Evolutionary conservation across 2,329 filamentous ascomycete species (phyloP).

Genomic region (Coleophoma crateriformis): DNA sequence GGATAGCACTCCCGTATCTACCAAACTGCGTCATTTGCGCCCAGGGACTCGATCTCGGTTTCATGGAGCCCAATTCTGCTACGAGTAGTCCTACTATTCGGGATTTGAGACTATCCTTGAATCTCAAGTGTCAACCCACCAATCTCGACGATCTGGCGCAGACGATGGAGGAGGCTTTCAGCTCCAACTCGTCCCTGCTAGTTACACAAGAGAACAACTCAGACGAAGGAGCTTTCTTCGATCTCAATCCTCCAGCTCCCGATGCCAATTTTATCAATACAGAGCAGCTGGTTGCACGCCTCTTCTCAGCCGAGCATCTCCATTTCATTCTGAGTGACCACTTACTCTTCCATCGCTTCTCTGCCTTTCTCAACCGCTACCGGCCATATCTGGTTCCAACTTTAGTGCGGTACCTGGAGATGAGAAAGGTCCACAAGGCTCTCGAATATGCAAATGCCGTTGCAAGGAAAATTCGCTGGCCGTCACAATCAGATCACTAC

Average conservation of each 20-base stretch:
- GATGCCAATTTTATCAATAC: neutral
- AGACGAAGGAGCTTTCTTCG: constrained; percentile 2
- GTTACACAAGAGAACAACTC: neutral
- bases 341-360: constrained; percentile 5
- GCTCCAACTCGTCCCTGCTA: neutral
- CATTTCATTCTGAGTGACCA: constrained; percentile 2
- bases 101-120: neutral
- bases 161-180: neutral
- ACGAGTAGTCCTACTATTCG: neutral
- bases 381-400: constrained; percentile 4
- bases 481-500: constrained; percentile 15
- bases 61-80: neutral
- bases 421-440: constrained; percentile 10
- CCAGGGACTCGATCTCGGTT: neutral
- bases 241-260: constrained; percentile 4
- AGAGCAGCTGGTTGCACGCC: constrained; percentile 1
- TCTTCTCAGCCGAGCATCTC: constrained; percentile 8
- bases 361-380: constrained; percentile 7
- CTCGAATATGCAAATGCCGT: constrained; percentile 14
- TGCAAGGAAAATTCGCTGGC: constrained; percentile 14
- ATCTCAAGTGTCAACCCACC: neutral
- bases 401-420: constrained; percentile 8
- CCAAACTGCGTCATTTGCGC: no score
- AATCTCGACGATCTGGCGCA: neutral
- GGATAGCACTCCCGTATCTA: no score